These are phyloP conservation scores for Polytrichum commune DNA, from an alignment of 225 moss, liverwort and hornwort genomes.

Conservation along the genomic window DNA sequence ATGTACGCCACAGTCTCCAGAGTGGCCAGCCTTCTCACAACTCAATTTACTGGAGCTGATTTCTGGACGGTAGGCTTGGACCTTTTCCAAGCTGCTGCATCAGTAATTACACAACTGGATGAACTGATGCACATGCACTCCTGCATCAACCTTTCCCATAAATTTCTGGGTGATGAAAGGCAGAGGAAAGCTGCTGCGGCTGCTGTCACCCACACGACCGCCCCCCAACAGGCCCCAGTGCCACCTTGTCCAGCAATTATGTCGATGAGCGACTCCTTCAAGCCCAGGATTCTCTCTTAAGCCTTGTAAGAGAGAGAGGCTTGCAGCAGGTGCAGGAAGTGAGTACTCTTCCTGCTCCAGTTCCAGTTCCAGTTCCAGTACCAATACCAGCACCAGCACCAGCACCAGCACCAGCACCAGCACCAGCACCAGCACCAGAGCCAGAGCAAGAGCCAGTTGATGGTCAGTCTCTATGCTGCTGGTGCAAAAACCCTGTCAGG, in stretches of 20 bases:
- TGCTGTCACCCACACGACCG: no score
- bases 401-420: neutral
- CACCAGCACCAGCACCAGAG: neutral
- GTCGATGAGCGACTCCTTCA: constrained; percentile 22
- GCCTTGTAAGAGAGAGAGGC: constrained; percentile 13
- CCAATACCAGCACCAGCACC: neutral
- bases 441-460: neutral
- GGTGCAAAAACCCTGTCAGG: neutral
- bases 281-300: constrained; percentile 26
- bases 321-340: no score
- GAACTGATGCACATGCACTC: constrained; percentile 60
- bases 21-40: constrained; percentile 67
- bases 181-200: constrained; percentile 20
- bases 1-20: constrained; percentile 64
- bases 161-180: constrained; percentile 37
- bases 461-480: neutral
- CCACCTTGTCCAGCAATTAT: neutral
- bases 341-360: constrained; percentile 10
- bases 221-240: neutral
- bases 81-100: neutral
- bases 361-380: neutral
- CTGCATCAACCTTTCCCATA: constrained; percentile 45
- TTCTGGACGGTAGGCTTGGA: no score
- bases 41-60: constrained; percentile 41
- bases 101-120: constrained; percentile 45